Conservation (phyloP, 2,329 filamentous ascomycete genomes). For the Curvularia sp. region DNA sequence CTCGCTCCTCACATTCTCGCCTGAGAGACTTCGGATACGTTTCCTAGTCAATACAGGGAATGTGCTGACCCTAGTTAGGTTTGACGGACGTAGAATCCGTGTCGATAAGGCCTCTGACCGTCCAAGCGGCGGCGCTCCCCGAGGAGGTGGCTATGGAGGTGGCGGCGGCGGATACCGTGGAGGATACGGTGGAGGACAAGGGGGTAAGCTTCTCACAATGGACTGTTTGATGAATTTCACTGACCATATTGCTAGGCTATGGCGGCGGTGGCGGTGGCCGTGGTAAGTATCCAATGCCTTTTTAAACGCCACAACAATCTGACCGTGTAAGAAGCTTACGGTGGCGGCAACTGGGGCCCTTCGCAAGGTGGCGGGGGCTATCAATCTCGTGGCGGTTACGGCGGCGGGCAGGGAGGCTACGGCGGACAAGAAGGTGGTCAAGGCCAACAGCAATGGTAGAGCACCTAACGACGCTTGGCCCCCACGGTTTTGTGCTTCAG, state of each 20-base stretch:
- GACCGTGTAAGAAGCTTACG: conserved; percentile 20
- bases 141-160: conserved; percentile 44
- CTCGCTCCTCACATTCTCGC: neutral
- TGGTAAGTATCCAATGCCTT: conserved; percentile 34
- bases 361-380: conserved; percentile 42
- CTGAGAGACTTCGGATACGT: neutral
- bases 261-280: conserved; percentile 35
- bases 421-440: conserved; percentile 40
- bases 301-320: conserved; percentile 7
- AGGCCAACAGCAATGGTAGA: conserved; percentile 48
- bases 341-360: conserved; percentile 32
- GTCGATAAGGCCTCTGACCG: conserved; percentile 93
- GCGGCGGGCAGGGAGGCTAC: conserved; percentile 32
- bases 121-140: conserved; percentile 59
- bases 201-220: conserved; percentile 19
- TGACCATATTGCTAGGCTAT: conserved; percentile 23
- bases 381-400: conserved; percentile 41
- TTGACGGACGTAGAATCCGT: conserved; percentile 91
- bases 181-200: conserved; percentile 38
- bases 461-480: conserved; percentile 9
- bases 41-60: neutral
- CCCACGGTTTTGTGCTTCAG: conserved; percentile 22
- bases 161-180: conserved; percentile 39
- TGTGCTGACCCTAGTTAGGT: conserved; percentile 62
- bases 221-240: neutral